Base-by-base conservation (phyloP, 2,329 filamentous ascomycete genomes). In the Aquanectria penicillioides region DNA sequence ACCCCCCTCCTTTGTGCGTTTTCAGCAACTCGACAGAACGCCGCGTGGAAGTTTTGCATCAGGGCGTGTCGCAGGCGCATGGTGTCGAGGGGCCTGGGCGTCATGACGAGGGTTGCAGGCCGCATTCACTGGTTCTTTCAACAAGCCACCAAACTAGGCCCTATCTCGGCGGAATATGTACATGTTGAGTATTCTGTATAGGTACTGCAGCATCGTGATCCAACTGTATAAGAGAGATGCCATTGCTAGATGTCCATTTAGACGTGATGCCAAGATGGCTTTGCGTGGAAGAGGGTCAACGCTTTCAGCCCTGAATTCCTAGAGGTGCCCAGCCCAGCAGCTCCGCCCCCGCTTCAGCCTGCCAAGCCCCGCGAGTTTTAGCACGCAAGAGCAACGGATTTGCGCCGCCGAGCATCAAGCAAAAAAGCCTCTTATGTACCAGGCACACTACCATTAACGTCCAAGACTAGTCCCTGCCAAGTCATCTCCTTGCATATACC, bases 221-320 rank as follows among this genome's bases (percentile, higher is more conserved):
- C 12, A 20, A 8, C 17, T 23, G 22, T 34, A 7, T 12, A 38
- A 28, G n/a, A 25, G 38, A 33, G 28, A 51, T 41, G 10, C 18
- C 20, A 43, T 9, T 15, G 43, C 53, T 57, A 54, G 54, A 49
- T 23, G 54, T 63, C 22, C 41, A 20, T 62, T 56, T 63, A 61
- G 51, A 49, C 44, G 41, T 47, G 31, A 22, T 34, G 46, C 46
- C 57, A 62, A 60, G 61, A 57, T 59, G 26, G 15, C 41, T 52
- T 26, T 34, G n/a, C 37, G 15, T 29, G 18, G 43, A 57, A 48
- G 53, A 44, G 22, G 17, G 29, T 20, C 38, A 34, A 33, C n/a
- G 29, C 48, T 18, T 4, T 51, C 46, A 50, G 53, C 53, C 53
- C 46, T 57, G 38, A 33, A 6, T 13, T n/a, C n/a, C n/a, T n/a